These are phyloP conservation scores for Wickerhamomyces kurtzmanii DNA, from an alignment of 805 yeast species.

Conservation along the genomic window DNA sequence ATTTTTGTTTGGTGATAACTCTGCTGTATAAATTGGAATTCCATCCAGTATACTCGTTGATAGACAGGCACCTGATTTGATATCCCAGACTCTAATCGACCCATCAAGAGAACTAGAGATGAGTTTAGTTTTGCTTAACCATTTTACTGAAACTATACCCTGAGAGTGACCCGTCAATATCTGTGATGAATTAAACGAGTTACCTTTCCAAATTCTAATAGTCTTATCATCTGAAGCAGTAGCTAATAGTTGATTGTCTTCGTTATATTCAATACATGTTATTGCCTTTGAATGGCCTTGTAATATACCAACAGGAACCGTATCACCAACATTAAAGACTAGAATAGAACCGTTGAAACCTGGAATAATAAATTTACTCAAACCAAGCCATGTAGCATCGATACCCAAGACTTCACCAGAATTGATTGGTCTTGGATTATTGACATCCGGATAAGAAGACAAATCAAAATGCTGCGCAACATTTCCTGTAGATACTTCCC, in stretches of 20 bases:
- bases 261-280: constrained; percentile 45
- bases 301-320: constrained; percentile 38
- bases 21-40: constrained; percentile 43
- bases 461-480: constrained; percentile 36
- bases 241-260: constrained; percentile 42
- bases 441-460: constrained; percentile 5
- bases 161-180: constrained; percentile 45
- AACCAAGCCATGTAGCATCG: constrained; percentile 69
- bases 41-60: constrained; percentile 32
- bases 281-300: constrained; percentile 60
- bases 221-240: constrained; percentile 73
- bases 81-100: constrained; percentile 58
- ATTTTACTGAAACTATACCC: constrained; percentile 42
- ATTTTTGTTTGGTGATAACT: constrained; percentile 37
- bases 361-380: constrained; percentile 60
- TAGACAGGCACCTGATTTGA: constrained; percentile 28
- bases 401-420: constrained; percentile 26
- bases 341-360: constrained; percentile 43
- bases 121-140: constrained; percentile 38
- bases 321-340: constrained; percentile 41
- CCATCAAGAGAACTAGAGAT: constrained; percentile 66
- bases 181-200: constrained; percentile 40
- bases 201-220: constrained; percentile 69
- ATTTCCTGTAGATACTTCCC: constrained; percentile 54
- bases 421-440: constrained; percentile 2